These are phyloP conservation scores for Scedosporium minutisporum DNA, from an alignment of 2,329 filamentous ascomycete species.

Conservation along the genomic window DNA sequence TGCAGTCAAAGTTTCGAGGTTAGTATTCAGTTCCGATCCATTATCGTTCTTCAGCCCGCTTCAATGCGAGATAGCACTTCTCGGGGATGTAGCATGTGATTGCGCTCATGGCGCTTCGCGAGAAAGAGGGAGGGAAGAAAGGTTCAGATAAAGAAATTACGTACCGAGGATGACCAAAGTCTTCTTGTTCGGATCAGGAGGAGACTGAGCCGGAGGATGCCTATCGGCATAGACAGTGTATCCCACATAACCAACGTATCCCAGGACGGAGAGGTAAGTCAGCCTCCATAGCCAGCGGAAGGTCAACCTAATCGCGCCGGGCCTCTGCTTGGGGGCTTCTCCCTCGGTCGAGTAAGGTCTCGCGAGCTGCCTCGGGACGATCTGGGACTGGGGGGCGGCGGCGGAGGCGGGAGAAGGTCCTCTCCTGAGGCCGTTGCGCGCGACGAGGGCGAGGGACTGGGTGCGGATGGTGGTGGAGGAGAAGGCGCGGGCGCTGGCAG, in stretches of 20 bases:
- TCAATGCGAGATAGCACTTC: not conserved
- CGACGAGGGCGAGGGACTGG: conserved; percentile 15
- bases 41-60: not conserved
- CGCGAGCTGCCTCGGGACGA: conserved; percentile 13
- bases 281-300: conserved; percentile 77
- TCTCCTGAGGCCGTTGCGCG: not conserved
- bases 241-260: conserved; percentile 58
- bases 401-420: conserved; percentile 12
- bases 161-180: conserved; percentile 90
- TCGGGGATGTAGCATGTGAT: not conserved
- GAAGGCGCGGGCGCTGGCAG: conserved; percentile 5
- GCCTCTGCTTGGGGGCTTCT: conserved; percentile 34
- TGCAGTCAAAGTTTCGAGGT: conserved; percentile 26
- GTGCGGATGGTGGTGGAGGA: conserved; percentile 16
- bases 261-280: conserved; percentile 66
- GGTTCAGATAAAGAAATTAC: conserved; percentile 10
- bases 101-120: not conserved
- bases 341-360: conserved; percentile 35
- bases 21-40: conserved; percentile 9
- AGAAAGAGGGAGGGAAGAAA: not conserved
- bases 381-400: conserved; percentile 14
- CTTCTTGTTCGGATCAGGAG: conserved; percentile 84
- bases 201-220: conserved; percentile 69
- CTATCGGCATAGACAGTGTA: conserved; percentile 78
- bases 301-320: conserved; percentile 53